Evolutionary conservation across 345 rosid species (phyloP).

Genomic region (Bruguiera gymnorhiza): DNA sequence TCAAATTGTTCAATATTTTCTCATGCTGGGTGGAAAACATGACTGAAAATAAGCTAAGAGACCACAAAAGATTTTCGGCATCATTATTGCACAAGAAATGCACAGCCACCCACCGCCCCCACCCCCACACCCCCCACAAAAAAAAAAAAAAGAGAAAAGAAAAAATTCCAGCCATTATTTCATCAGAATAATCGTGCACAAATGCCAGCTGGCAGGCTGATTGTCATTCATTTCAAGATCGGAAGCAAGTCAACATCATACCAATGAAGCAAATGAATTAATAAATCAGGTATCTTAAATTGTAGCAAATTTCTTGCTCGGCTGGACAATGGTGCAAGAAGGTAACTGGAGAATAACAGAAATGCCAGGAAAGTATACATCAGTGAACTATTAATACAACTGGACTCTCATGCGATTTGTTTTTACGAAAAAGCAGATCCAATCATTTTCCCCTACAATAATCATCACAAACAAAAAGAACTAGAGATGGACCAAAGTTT

Average conservation of each 20-base stretch:
- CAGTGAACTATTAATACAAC: conserved; percentile 1
- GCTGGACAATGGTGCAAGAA: neutral
- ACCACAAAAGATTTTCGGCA: neutral
- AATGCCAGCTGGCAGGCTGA: too few species aligned
- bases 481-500: conserved; percentile 1
- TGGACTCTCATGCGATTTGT: neutral
- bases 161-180: too few species aligned
- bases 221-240: too few species aligned
- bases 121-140: too few species aligned
- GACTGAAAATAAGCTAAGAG: neutral
- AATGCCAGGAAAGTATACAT: neutral
- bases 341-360: neutral
- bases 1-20: neutral
- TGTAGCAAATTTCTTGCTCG: neutral
- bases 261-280: too few species aligned
- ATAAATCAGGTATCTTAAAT: too few species aligned
- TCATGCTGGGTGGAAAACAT: neutral
- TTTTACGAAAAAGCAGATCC: conserved; percentile 8
- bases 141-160: too few species aligned
- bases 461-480: neutral
- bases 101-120: too few species aligned
- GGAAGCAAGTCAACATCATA: too few species aligned
- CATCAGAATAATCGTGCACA: too few species aligned
- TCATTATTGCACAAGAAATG: neutral
- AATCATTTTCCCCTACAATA: conserved; percentile 9